Base-by-base conservation (phyloP, 257 asterid genomes). In the Knoxia roxburghii region DNA sequence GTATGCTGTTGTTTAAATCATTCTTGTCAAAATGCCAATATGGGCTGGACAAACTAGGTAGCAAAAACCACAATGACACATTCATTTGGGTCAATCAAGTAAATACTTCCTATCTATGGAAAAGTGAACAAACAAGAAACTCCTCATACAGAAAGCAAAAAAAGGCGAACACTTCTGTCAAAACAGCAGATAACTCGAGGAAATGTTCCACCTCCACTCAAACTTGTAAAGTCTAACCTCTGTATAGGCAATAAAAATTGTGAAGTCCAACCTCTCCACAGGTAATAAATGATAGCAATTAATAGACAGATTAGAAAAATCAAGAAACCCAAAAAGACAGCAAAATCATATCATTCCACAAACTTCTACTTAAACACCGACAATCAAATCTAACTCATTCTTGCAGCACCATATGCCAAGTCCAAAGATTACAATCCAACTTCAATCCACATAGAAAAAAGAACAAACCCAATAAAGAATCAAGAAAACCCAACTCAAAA, bases 401-500 rank as follows among this genome's bases (percentile, higher is more conserved):
- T 9, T 53, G n/a, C 12, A 55, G 13, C 61, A 27, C 41, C 59
- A 53, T 23, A 23, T 53, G 17, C 6, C 10, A 12, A 53, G 32
- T 11, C 59, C 29, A 52, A 2, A 52, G n/a, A 6, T 3, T 27
- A 41, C 12, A 62, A 62, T 62, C 68, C 68, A 43, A 63, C 68
- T 63, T 41, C 55, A 63, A 63, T 17, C 33, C 35, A 43, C 20
- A 14, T 0, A 43, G 37, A 40, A 24, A 20, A 1, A 53, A 53
- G 4, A 53, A 53, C 24, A 53, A 1, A 23, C 23, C 53, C 53
- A 48, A 60, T 37, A 18, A 10, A 11, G 20, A 60, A 60, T 35
- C 49, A 33, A 20, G 37, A 60, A 41, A 24, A 26, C 54, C 68
- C 55, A 63, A 63, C 68, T 43, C 55, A 43, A 63, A 43, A 63